These are phyloP conservation scores for Stachybotrys chlorohalonatus DNA, from an alignment of 2,329 filamentous ascomycete species.

Conservation along the genomic window DNA sequence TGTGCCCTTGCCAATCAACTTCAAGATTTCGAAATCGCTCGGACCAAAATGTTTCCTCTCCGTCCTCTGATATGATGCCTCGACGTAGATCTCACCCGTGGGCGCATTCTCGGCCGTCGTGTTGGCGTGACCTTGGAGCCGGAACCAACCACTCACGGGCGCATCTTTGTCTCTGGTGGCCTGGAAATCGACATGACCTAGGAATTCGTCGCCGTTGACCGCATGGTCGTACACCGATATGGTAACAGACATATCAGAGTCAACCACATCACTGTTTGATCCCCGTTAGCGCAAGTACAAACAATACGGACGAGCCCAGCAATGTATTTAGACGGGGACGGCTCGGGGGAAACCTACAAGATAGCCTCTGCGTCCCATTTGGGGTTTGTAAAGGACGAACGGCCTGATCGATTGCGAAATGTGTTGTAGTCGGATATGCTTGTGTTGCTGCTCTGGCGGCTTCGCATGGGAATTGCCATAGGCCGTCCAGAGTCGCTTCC, in stretches of 20 bases:
- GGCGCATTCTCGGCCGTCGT: conserved; percentile 61
- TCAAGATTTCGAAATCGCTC: conserved; percentile 90
- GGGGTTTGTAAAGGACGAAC: conserved; percentile 62
- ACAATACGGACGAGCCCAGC: background rate
- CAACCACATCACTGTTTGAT: conserved; percentile 71
- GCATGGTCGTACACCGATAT: conserved; percentile 86
- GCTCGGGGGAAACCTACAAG: conserved; percentile 56
- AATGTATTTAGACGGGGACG: background rate
- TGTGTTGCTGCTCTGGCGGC: conserved; percentile 92
- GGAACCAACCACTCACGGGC: conserved; percentile 77
- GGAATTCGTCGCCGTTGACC: conserved; percentile 74
- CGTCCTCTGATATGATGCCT: conserved; percentile 75
- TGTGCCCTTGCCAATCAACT: conserved; percentile 94
- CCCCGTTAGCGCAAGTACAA: conserved; percentile 5
- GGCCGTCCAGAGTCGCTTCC: conserved; percentile 71
- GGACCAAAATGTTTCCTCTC: conserved; percentile 91
- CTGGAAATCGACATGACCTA: conserved; percentile 81
- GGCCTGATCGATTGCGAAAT: conserved; percentile 49
- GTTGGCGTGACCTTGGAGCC: conserved; percentile 66
- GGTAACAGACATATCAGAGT: conserved; percentile 81
- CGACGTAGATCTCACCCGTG: conserved; percentile 83
- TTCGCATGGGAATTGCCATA: conserved; percentile 95
- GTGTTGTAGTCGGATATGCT: conserved; percentile 61
- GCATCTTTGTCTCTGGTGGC: conserved; percentile 57
- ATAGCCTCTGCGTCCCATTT: conserved; percentile 93